Evolutionary conservation across 371 early-diverging fungal genomes (phyloP).

Genomic region (Spraguea lophii): DNA sequence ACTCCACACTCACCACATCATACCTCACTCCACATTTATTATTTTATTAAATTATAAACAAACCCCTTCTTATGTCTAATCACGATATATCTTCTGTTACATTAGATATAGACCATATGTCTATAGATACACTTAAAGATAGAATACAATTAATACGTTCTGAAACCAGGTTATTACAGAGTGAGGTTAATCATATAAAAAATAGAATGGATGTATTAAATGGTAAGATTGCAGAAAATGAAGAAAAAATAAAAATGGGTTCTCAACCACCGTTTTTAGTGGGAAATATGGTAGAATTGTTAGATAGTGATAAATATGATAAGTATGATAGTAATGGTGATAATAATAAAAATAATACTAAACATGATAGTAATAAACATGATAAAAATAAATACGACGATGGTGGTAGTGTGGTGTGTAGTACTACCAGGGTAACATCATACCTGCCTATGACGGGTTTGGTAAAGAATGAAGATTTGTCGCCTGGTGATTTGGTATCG

Average conservation of each 20-base stretch:
- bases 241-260: constrained; percentile 91
- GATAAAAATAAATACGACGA: no score
- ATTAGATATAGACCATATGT: constrained; percentile 11
- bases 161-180: constrained; percentile 39
- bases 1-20: no score
- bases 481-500: constrained; percentile 91
- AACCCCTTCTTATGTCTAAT: no score
- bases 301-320: no score
- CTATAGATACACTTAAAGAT: constrained; percentile 16
- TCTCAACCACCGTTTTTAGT: constrained; percentile 94
- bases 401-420: constrained; percentile 17
- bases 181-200: constrained; percentile 36
- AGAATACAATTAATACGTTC: constrained; percentile 33
- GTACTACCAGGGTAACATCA: constrained; percentile 40
- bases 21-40: no score
- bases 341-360: no score
- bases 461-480: constrained; percentile 68
- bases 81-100: no score
- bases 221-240: constrained; percentile 84
- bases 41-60: no score
- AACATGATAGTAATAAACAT: no score
- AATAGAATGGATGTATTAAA: constrained; percentile 48
- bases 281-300: constrained; percentile 84
- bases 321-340: no score
- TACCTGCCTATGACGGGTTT: constrained; percentile 86